Evolutionary conservation across 495 filamentous ascomycete genomes (phyloP), one percentile per base, ranked within the genome.

Genomic region (Penicillium herquei): DNA sequence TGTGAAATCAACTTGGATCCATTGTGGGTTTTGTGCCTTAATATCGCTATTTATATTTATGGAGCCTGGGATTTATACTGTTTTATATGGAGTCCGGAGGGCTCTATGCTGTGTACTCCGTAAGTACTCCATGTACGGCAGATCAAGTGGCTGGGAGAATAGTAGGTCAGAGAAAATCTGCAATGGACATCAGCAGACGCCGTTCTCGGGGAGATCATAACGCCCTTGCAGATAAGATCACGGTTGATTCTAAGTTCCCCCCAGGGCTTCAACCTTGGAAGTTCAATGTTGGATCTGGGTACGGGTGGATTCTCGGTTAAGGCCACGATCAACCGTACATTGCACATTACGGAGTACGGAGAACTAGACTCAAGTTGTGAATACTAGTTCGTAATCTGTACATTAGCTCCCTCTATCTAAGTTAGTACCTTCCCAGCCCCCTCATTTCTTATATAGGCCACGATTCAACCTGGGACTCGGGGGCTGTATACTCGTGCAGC

Each of bases 181-280:
- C 57, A 59, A 54, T 42, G 57, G 51, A 11, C 57, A 59, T 59
- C 52, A 55, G 33, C 13, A 34, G 18, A 44, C 17, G 6, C 43
- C 56, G 56, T 58, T 59, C 57, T 51, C 57, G 47, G 57, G 57
- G 33, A 49, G 57, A 59, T 55, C 57, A 37, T 53, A 42, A 35
- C 33, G 42, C 57, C 57, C 57, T 59, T 59, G 52, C 57, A 55
- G 56, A 12, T 21, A 8, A 17, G 49, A 17, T 39, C 26, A 37
- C 17, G 49, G 34, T 46, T 30, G 43, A 46, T 26, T 46, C 16
- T 17, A 46, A 18, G 17, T 30, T 26, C 21, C 4, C 21, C 4
- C 21, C 21, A 26, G 21, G 21, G 21, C 21, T 26, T 26, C 21
- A 26, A n/a, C n/a, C n/a, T n/a, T n/a, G n/a, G n/a, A n/a, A 26